Base-by-base conservation (phyloP, 2,329 filamentous ascomycete species). In the Sclerotinia trifoliorum region DNA sequence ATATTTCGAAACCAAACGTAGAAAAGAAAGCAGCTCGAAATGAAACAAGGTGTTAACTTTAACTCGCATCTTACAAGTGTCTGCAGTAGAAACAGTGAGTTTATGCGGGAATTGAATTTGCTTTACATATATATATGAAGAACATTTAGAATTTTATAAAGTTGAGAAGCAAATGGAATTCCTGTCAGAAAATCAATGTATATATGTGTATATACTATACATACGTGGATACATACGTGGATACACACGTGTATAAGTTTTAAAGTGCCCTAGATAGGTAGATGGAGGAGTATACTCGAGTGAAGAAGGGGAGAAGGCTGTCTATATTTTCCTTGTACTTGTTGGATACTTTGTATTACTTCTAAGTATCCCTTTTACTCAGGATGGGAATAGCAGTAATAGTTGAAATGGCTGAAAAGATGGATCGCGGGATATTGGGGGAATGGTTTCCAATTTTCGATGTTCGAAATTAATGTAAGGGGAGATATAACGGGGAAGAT, bases 331-430 rank as follows among this genome's bases (percentile, higher is more conserved):
- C 15, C 1, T 44, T 29, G 24, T 51, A n/a, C 24, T 51, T 24
- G 35, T 35, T 35, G 8, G 35, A 39, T 51, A 13, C 5, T 10
- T 3, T 58, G 2, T 19, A 15, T 17, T 32, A 19, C 1, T 2
- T 46, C 4, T 29, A 29, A 10, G 13, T 13, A 39, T 11, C 11
- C 11, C 11, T 3, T 39, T 11, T 0, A 39, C 11, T 13, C 35
- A 10, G 35, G 13, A 39, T 13, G 35, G 35, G 35, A 39, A 35
- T 35, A 35, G 35, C 8, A 35, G 35, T 6, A 35, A 35, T 35
- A 8, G 35, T 74, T 0, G 74, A 75, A 62, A 75, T 73, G 0
- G 70, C 70, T 3, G 73, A 71, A n/a, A 72, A 72, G 68, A 76
- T 74, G 6, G 39, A 42, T 42, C 3, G 3, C 11, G 15, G 13